These are phyloP conservation scores for Spirogloea muscicola DNA, from an alignment of 139 green algal genomes.

Conservation along the genomic window DNA sequence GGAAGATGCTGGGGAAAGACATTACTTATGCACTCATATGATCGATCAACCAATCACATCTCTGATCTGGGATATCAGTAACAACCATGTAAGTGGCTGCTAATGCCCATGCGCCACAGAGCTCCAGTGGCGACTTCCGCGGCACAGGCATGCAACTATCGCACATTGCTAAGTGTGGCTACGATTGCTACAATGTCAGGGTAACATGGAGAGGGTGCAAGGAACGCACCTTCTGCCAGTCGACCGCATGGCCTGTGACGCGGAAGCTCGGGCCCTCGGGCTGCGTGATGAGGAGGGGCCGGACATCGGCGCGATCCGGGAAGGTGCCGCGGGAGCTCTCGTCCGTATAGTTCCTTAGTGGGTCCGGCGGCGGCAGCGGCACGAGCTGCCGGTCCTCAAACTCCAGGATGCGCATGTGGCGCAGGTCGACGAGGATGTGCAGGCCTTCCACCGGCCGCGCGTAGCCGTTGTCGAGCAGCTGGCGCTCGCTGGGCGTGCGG, in stretches of 20 bases:
- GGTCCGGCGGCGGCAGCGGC: constrained; percentile 31
- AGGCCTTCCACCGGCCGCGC: constrained; percentile 36
- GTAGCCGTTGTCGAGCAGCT: constrained; percentile 33
- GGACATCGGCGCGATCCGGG: constrained; percentile 14
- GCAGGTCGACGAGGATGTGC: constrained; percentile 23
- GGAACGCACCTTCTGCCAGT: constrained; percentile 63
- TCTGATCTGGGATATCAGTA: no score
- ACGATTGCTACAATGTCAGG: no score
- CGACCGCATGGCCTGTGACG: constrained; percentile 65
- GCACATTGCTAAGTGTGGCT: no score
- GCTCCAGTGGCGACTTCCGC: no score
- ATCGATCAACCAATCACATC: no score
- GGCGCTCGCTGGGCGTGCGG: constrained; percentile 7
- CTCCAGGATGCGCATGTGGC: constrained; percentile 16
- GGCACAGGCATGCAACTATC: no score
- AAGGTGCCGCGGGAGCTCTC: background rate
- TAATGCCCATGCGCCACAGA: no score
- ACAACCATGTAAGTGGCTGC: no score
- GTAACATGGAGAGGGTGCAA: no score
- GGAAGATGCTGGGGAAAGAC: no score
- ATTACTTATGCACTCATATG: no score
- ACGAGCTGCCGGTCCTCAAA: constrained; percentile 36
- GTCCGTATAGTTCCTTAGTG: constrained; percentile 35
- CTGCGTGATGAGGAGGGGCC: constrained; percentile 32
- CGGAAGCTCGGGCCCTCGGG: constrained; percentile 60